These are phyloP conservation scores for Candida chilensis DNA, from an alignment of 805 yeast genomes.

Conservation along the genomic window DNA sequence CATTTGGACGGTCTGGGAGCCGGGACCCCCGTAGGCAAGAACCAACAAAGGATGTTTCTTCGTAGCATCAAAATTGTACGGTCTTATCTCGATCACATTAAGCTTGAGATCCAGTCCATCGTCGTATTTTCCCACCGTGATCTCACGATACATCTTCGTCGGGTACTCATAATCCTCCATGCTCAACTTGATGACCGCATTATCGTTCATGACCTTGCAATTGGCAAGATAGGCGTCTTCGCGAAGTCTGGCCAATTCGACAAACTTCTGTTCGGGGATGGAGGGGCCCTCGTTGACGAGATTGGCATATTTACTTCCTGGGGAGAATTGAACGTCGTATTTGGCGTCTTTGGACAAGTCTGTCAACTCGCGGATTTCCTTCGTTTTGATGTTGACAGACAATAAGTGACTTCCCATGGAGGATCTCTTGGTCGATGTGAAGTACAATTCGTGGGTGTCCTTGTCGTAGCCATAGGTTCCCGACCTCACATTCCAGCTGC, in stretches of 20 bases:
- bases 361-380: constrained; percentile 15
- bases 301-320: constrained; percentile 44
- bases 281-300: constrained; percentile 39
- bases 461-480: constrained; percentile 42
- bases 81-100: constrained; percentile 54
- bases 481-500: constrained; percentile 36
- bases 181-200: constrained; percentile 1
- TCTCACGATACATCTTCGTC: constrained; percentile 25
- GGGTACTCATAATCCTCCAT: constrained; percentile 39
- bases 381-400: constrained; percentile 27
- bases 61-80: constrained; percentile 39
- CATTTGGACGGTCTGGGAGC: constrained; percentile 49
- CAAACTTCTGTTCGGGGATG: constrained; percentile 34
- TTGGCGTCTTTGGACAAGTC: constrained; percentile 27
- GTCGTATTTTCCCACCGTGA: constrained; percentile 17
- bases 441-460: constrained; percentile 39
- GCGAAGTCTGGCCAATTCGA: too few relatives aligned
- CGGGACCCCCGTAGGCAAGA: constrained; percentile 76
- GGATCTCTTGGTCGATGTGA: constrained; percentile 46
- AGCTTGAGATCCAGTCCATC: constrained; percentile 20
- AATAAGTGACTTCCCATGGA: constrained; percentile 54
- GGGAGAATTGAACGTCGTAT: constrained; percentile 44
- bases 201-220: constrained; percentile 2
- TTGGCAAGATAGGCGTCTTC: too few relatives aligned
- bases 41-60: constrained; percentile 57